A percentile compares a stretch with the other conserved stretches of the same genome.
These are phyloP conservation scores for Ceratocystis variospora DNA, from an alignment of 2,329 filamentous ascomycete genomes.

Conservation along the genomic window DNA sequence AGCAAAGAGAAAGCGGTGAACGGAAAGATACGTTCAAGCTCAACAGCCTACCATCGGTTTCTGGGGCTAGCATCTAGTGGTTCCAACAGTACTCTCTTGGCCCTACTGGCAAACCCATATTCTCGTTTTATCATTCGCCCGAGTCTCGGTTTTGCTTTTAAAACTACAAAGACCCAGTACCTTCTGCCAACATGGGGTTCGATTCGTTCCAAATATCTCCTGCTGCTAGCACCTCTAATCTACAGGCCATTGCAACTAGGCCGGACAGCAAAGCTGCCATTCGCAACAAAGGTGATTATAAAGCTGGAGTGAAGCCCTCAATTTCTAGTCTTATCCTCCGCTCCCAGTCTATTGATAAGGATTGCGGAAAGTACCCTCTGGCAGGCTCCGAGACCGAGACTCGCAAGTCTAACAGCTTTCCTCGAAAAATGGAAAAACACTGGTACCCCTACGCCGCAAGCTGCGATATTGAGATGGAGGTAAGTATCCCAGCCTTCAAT, in stretches of 20 bases:
- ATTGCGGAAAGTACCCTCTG: neutral
- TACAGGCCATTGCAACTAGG: neutral
- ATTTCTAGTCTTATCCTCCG: neutral
- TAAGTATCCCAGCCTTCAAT: neutral
- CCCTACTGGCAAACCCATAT: too few species aligned
- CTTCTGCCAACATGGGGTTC: neutral
- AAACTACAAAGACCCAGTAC: neutral
- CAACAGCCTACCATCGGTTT: neutral
- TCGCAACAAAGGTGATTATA: neutral
- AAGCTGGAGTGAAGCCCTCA: neutral
- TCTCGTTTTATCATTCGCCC: too few species aligned
- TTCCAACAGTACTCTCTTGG: neutral
- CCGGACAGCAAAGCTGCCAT: conserved; percentile 11
- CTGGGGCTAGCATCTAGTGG: neutral
- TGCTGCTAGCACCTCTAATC: neutral
- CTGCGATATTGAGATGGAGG: conserved; percentile 1
- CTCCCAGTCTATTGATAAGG: neutral
- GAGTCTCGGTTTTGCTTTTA: neutral
- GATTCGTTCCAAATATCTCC: neutral
- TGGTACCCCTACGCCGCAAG: conserved; percentile 10
- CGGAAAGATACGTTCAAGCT: neutral
- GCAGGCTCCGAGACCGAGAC: neutral
- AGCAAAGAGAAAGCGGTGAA: conserved; percentile 9
- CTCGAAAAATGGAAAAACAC: conserved; percentile 6
- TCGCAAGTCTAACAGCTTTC: neutral